Evolutionary conservation across 805 yeast species (phyloP), one percentile per base, ranked within the genome.

Genomic region (Sugiyamaella qingdaonensis): DNA sequence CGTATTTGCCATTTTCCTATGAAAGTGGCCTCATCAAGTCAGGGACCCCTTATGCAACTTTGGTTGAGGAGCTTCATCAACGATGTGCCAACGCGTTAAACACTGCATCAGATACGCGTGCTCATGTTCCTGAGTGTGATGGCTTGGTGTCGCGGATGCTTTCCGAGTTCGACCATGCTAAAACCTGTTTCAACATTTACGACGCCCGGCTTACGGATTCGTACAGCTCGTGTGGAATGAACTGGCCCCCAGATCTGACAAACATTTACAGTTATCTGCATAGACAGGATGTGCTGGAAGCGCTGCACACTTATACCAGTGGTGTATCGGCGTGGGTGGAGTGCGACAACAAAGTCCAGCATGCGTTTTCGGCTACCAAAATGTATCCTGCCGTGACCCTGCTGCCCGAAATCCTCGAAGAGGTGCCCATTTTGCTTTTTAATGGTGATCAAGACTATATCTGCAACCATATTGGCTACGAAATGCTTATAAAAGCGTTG

Each of bases 361-460:
- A 66, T 0, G 64, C 66, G 32, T 77, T 90, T 60, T 71, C 60
- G 10, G 86, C 86, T 21, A 66, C 68, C 29, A 65, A 75, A 5
- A 76, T 89, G 0, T 64, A 67, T 34, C 89, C 92, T 1, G 70
- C 96, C 0, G 74, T 86, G 36, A 74, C 76, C 16, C 68, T 89
- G 42, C 67, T 94, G n/a, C 92, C 96, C 0, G 73, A 68, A 0
- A 62, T 94, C 24, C 71, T 91, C 41, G 73, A 75, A 44, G 66
- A 80, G 14, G 52, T 79, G 3, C 85, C 86, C 11, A 73, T 94
- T 11, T 68, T 88, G 62, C 72, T 94, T 51, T 89, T 89, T 72
- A 85, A 86, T 62, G 99, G 99, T 43, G 89, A 86, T 59, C 80
- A 84, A 60, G 99, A 94, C 69, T 77, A 88, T 44, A 86, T 94